Evolutionary conservation across 192 early-diverging fungal genomes (phyloP).

Genomic region (Backusella circina): DNA sequence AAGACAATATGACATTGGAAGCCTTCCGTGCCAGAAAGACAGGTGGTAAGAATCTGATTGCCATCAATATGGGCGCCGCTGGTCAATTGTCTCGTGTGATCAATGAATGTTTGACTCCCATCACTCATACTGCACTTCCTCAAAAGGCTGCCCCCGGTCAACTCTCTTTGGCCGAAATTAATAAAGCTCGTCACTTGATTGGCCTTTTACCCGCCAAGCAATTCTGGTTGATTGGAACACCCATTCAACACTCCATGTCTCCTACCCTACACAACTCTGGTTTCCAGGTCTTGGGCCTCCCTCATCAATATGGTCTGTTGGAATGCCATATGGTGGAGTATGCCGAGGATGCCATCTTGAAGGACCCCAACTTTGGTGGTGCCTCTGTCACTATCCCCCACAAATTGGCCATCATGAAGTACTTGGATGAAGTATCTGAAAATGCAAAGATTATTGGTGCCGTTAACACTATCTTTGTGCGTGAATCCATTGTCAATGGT

Average conservation of each 20-base stretch:
- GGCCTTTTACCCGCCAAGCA: constrained; percentile 66
- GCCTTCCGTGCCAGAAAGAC: constrained; percentile 56
- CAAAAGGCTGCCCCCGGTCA: constrained; percentile 91
- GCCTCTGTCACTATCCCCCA: constrained; percentile 95
- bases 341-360: constrained; percentile 50
- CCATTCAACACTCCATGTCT: constrained; percentile 87
- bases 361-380: constrained; percentile 76
- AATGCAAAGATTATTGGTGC: constrained; percentile 89
- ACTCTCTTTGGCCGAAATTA: constrained; percentile 77
- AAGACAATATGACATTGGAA: constrained; percentile 82
- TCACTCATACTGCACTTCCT: constrained; percentile 82
- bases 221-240: constrained; percentile 87
- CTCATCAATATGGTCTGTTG: constrained; percentile 71
- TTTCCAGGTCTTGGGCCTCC: constrained; percentile 81
- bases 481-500: constrained; percentile 25
- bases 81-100: constrained; percentile 91
- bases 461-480: constrained; percentile 81
- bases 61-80: constrained; percentile 87
- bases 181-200: constrained; percentile 60
- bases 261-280: constrained; percentile 92
- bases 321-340: constrained; percentile 65
- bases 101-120: constrained; percentile 90
- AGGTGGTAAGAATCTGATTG: constrained; percentile 75
- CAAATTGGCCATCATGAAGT: constrained; percentile 81
- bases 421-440: constrained; percentile 69